Evolutionary conservation across 2,329 filamentous ascomycete genomes (phyloP).

Genomic region (Cordyceps tenuipes): DNA sequence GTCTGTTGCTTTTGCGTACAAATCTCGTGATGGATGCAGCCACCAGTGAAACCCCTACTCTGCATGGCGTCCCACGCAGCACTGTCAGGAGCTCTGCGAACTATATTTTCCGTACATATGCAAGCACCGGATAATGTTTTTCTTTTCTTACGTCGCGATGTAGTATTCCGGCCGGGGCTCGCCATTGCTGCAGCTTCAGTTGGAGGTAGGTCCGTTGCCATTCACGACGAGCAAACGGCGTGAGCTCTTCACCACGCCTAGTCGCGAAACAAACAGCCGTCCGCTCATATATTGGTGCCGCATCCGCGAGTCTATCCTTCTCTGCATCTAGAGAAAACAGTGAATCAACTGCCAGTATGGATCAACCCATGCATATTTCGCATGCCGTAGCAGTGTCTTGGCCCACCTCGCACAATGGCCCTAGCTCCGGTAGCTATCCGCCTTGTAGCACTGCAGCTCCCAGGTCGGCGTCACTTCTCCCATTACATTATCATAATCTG

Average conservation of each 20-base stretch:
- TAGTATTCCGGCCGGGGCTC: background rate
- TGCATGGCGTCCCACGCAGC: background rate
- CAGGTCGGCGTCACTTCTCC: constrained; percentile 4
- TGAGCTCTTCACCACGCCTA: background rate
- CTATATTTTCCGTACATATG: too few relatives aligned
- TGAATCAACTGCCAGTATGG: background rate
- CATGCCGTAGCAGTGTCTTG: background rate
- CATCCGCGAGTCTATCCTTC: background rate
- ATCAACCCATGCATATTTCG: background rate
- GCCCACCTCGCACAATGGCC: constrained; percentile 2
- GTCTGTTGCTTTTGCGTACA: background rate
- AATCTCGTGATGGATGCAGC: background rate
- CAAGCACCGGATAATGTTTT: background rate
- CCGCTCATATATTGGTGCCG: background rate
- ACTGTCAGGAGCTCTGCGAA: background rate
- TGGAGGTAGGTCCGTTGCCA: background rate
- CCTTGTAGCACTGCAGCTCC: background rate
- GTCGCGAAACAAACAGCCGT: background rate
- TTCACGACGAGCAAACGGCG: background rate
- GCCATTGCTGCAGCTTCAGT: background rate
- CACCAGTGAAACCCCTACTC: background rate
- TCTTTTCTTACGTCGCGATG: background rate
- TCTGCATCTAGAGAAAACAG: background rate
- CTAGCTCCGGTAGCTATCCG: background rate
- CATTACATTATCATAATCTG: constrained; percentile 1